Base-by-base conservation (phyloP, 2,329 filamentous ascomycete species). In the Aspergillus sp. region DNA sequence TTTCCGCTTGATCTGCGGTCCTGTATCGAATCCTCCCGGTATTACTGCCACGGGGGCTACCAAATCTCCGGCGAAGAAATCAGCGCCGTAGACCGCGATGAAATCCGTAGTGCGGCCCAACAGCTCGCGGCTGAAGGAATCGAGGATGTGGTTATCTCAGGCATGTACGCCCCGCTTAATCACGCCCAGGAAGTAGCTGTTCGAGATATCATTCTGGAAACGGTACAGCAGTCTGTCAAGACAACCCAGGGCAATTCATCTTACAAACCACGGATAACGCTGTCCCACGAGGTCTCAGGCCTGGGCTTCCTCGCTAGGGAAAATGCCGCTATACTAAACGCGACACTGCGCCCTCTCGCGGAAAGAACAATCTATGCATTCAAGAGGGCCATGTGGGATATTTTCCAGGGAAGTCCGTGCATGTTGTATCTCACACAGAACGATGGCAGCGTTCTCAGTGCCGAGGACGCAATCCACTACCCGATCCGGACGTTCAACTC, bases 401-500 rank as follows among this genome's bases (percentile, higher is more conserved):
- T 81, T 4, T 69, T 81, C 62, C 22, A 50, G 5, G 8, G 48
- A 11, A 80, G 76, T 55, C 76, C 78, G 0, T 52, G 17, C 6
- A 56, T 38, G 4, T 68, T 82, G 0, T 83, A 80, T 60, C 74
- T 83, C 15, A 81, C 80, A 0, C 80, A 82, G 55, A 83, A 83
- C 47, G 80, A 82, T 61, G 81, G 80, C 1, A 82, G 79, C 2
- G 69, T 83, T 13, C 69, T 83, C 4, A 74, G 76, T 43, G 78
- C 78, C 2, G 71, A 74, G 4, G 74, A 77, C 17, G 80, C 81
- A 12, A 74, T 77, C 8, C 71, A 75, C 4, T 68, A 81, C 3
- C 81, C 81, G 0, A 82, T 83, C 30, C 73, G 78, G 0, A 83
- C 80, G 0, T 83, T 83, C 60, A 78, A 76, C 0, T 82, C 79